phyloP scores from a whole-genome alignment of 2,329 filamentous ascomycete genomes.

The Ophiostoma tasmaniense region DNA sequence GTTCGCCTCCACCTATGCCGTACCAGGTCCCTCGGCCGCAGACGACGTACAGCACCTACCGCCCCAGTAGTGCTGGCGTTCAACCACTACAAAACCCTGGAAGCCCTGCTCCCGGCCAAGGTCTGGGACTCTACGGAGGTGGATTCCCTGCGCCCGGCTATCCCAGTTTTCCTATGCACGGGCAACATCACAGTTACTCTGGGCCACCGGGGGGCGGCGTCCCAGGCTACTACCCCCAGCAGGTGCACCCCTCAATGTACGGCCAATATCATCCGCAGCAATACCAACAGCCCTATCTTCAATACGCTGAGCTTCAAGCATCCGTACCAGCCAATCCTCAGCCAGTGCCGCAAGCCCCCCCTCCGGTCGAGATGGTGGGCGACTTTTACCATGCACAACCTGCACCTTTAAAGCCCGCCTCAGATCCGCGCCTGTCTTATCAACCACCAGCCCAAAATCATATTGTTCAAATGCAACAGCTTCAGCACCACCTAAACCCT shows the following conservation, averaged over 20 bases:
- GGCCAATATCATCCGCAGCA: conserved; percentile 3
- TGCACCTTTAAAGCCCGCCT: conserved; percentile 19
- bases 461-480: conserved; percentile 22
- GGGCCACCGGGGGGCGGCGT: conserved; percentile 16
- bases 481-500: neutral
- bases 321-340: neutral
- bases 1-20: conserved; percentile 28
- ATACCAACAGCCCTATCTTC: conserved; percentile 17
- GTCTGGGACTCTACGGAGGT: neutral
- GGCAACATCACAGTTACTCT: neutral
- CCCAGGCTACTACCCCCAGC: conserved; percentile 23
- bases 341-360: conserved; percentile 17
- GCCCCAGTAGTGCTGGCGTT: conserved; percentile 28
- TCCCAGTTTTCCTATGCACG: conserved; percentile 5
- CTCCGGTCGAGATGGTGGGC: conserved; percentile 36
- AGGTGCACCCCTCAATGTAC: conserved; percentile 14
- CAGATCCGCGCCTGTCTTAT: neutral
- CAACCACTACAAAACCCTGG: neutral
- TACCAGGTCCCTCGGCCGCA: conserved; percentile 36
- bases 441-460: conserved; percentile 16
- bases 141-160: conserved; percentile 11
- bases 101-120: neutral
- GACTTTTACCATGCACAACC: conserved; percentile 38
- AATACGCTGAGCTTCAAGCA: conserved; percentile 34
- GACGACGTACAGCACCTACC: conserved; percentile 20